Base-by-base conservation (phyloP, 2,329 filamentous ascomycete genomes). In the Colletotrichum limetticola region DNA sequence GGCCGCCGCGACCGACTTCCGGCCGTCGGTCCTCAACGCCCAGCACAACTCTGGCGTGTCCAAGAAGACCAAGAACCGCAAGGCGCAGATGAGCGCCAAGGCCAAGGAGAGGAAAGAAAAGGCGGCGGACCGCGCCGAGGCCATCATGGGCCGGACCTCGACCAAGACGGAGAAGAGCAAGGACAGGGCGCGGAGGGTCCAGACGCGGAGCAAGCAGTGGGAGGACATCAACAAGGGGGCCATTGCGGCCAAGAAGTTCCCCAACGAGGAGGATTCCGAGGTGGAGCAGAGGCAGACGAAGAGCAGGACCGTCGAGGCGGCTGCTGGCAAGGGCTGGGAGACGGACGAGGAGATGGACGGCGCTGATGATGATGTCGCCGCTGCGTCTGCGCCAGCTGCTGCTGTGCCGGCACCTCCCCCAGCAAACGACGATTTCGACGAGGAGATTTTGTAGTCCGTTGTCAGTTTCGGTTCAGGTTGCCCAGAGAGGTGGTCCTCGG, bases 1-100 rank as follows among this genome's bases (percentile, higher is more conserved):
- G 1, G 75, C 82, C 24, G 83, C 87, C 57, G 83, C 86, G 8
- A 80, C 83, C 71, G 83, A 87, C 49, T 80, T 85, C 72, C 89
- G 91, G 5, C 90, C 91, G 32, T 91, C 93, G n/a, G 87, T 94
- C 22, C 89, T 95, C 53, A 90, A 90, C 52, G 90, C 92, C 19
- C 92, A 93, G 76, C 89, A 91, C 79, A 84, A 85, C 1, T 88
- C 91, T 22, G 94, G 94, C 35, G 87, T 96, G 11, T 83, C 84
- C 67, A 95, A 94, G 82, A 94, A 92, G 83, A 78, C 85, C 74
- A 93, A 91, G 80, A 84, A 85, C 67, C 86, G 89, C 77, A 90
- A 90, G 78, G 76, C 83, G n/a, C 83, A 86, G 8, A 77, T 90
- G 79, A 91, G 89, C 76, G 82, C 85, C 75, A 89, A 86, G 79